Evolutionary conservation across 2,329 filamentous ascomycete genomes (phyloP).

Genomic region (Fusarium udum): DNA sequence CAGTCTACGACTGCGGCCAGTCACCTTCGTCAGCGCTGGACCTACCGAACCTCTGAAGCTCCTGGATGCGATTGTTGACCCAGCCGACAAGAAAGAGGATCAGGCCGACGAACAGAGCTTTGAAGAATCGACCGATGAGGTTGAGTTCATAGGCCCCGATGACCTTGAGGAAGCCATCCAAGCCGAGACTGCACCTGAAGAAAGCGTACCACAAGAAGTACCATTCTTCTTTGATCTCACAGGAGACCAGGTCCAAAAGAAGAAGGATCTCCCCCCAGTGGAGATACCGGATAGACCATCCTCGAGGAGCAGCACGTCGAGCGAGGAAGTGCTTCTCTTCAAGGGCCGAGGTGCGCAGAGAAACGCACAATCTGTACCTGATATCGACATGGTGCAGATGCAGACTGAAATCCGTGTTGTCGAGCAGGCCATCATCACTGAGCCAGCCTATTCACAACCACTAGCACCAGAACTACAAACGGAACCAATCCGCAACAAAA

Average conservation of each 20-base stretch:
- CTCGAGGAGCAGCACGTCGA: conserved; percentile 56
- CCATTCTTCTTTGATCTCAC: conserved; percentile 53
- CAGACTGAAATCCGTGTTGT: conserved; percentile 47
- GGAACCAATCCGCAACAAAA: neutral
- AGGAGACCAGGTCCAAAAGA: conserved; percentile 38
- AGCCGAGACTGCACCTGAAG: neutral
- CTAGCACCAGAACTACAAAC: neutral
- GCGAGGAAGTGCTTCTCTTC: conserved; percentile 75
- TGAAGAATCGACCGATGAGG: neutral
- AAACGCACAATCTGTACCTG: conserved; percentile 27
- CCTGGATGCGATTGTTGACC: conserved; percentile 44
- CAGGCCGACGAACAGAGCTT: neutral
- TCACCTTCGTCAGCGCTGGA: conserved; percentile 65
- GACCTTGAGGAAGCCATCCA: conserved; percentile 34
- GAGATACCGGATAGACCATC: conserved; percentile 30
- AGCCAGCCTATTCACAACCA: neutral
- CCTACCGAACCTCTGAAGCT: conserved; percentile 60
- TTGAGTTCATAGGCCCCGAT: conserved; percentile 34
- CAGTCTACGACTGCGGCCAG: conserved; percentile 59
- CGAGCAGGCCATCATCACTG: conserved; percentile 33
- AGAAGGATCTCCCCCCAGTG: neutral
- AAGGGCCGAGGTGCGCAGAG: conserved; percentile 59
- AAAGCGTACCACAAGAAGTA: neutral
- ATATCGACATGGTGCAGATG: conserved; percentile 44
- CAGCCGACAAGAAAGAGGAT: neutral